Conservation (phyloP, 2,329 filamentous ascomycete species). For the Fusarium euwallaceae region DNA sequence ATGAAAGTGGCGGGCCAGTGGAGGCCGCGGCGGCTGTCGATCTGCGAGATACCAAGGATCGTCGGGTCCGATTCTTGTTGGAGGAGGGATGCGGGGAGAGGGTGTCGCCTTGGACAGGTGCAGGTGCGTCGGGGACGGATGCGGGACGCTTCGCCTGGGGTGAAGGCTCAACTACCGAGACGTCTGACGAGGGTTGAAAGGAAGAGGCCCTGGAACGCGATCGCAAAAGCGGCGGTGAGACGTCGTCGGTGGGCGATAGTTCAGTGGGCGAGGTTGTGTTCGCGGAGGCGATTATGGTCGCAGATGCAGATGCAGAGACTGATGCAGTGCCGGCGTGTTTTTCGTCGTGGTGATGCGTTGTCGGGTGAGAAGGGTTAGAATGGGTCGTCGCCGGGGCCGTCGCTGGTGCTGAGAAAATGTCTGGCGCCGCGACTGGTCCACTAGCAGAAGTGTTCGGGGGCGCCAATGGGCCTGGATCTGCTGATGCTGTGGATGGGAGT, state of each 20-base stretch:
- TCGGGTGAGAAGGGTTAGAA: slow-evolving; percentile 43
- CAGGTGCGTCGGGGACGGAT: slow-evolving; percentile 43
- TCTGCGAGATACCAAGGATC: slow-evolving; percentile 55
- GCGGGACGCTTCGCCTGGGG: slow-evolving; percentile 43
- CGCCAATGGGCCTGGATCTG: slow-evolving; percentile 29
- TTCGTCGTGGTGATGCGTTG: slow-evolving; percentile 46
- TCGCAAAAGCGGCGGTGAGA: slow-evolving; percentile 40
- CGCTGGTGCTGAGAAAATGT: slow-evolving; percentile 27
- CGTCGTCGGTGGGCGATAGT: slow-evolving; percentile 21
- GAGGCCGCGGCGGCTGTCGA: slow-evolving; percentile 52
- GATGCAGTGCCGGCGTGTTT: slow-evolving; percentile 43
- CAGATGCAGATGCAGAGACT: slow-evolving; percentile 27
- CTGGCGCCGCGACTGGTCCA: slow-evolving; percentile 32
- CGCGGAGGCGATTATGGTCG: slow-evolving; percentile 25
- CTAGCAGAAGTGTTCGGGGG: slow-evolving; percentile 23
- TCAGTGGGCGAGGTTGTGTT: slow-evolving; percentile 24
- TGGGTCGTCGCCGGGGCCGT: slow-evolving; percentile 35
- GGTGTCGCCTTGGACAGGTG: slow-evolving; percentile 38
- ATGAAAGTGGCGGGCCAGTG: slow-evolving; percentile 48
- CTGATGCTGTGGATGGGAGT: slow-evolving; percentile 25
- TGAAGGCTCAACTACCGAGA: slow-evolving; percentile 38
- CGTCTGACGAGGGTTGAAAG: slow-evolving; percentile 50
- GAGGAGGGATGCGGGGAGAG: slow-evolving; percentile 47
- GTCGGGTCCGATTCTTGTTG: slow-evolving; percentile 53
- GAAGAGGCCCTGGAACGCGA: slow-evolving; percentile 52